Evolutionary conservation across 768 basidiomycete genomes (phyloP).

Genomic region (Auriculariales sp.): DNA sequence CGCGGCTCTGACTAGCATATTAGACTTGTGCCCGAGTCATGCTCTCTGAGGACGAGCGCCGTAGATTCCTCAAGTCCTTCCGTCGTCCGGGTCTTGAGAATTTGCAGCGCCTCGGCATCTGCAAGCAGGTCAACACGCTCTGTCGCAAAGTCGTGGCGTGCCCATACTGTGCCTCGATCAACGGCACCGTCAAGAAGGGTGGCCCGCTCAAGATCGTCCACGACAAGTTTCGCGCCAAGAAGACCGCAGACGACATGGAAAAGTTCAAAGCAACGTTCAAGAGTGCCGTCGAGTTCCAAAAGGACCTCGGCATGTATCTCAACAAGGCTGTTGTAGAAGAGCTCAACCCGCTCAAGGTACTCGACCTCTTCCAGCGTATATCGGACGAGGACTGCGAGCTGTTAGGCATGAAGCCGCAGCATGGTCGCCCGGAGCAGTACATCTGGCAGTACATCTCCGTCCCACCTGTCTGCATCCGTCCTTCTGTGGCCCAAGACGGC

Average conservation of each 20-base stretch:
- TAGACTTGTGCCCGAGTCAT: conserved; percentile 83
- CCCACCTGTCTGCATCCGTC: conserved; percentile 93
- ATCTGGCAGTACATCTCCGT: conserved; percentile 99
- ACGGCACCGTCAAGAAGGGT: conserved; percentile 92
- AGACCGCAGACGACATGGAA: conserved; percentile 78
- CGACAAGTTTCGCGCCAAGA: conserved; percentile 92
- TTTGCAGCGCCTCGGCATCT: conserved; percentile 67
- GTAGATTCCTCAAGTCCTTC: conserved; percentile 77
- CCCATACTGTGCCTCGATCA: conserved; percentile 83
- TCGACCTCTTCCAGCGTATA: conserved; percentile 84
- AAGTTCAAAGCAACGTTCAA: conserved; percentile 74
- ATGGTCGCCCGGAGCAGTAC: conserved; percentile 90
- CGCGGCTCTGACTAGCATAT: neutral
- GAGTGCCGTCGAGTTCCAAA: conserved; percentile 71
- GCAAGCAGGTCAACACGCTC: conserved; percentile 71
- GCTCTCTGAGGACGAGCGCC: conserved; percentile 74
- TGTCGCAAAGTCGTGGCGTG: conserved; percentile 88
- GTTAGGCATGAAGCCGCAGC: conserved; percentile 74
- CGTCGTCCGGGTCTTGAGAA: conserved; percentile 85
- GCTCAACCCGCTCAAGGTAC: conserved; percentile 82
- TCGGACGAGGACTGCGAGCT: conserved; percentile 95
- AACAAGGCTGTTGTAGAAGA: conserved; percentile 86
- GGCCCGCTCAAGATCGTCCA: conserved; percentile 93
- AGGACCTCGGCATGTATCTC: conserved; percentile 71
- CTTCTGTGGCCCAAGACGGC: conserved; percentile 93